Evolutionary conservation across 1,284 basidiomycete species (phyloP), one percentile per base, ranked within the genome.

Genomic region (Apiotrichum domesticum): DNA sequence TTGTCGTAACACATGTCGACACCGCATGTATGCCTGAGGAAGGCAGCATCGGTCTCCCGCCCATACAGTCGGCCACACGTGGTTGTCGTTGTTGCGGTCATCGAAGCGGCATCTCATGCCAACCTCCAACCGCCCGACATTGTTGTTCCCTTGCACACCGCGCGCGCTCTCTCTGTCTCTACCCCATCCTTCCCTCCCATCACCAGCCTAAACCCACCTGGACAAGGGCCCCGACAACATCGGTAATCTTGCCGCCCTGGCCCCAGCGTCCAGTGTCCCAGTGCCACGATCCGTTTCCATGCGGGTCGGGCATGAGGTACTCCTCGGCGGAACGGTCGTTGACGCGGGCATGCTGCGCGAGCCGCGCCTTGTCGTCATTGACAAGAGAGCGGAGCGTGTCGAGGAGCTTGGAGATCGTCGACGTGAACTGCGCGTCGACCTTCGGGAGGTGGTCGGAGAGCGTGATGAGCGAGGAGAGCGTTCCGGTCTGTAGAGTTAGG

Each of bases 391-490:
- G 88, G 51, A 98, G 82, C 0, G 92, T 94, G 70, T 98, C 96
- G 58, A 98, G 90, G 32, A 88, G 87, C 81, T 97, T 98, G 60
- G 88, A 88, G 58, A 95, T 87, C 10, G 86, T 85, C 29, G 83
- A 79, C 3, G 90, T 97, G 79, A 96, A 93, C 79, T 83, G 84
- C n/a, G 82, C 73, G 66, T 98, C 96, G 61, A 88, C 85, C 78
- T 97, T 98, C 13, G 93, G 90, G 46, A 98, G 82, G 53, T 89
- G 86, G 71, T 98, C 96, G 14, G 92, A 95, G 49, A 98, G 83
- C 3, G 84, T 82, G 63, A 99, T 85, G 57, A 99, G 85, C 34
- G 85, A 83, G 62, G 95, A 94, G 33, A 99, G 84, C 0, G 95
- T 98, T 55, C 95, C 95, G 58, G 93, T 91, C 92, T 98, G 59